These are phyloP conservation scores for Psilocybe subaeruginosa DNA, from an alignment of 768 basidiomycete species.

Conservation along the genomic window DNA sequence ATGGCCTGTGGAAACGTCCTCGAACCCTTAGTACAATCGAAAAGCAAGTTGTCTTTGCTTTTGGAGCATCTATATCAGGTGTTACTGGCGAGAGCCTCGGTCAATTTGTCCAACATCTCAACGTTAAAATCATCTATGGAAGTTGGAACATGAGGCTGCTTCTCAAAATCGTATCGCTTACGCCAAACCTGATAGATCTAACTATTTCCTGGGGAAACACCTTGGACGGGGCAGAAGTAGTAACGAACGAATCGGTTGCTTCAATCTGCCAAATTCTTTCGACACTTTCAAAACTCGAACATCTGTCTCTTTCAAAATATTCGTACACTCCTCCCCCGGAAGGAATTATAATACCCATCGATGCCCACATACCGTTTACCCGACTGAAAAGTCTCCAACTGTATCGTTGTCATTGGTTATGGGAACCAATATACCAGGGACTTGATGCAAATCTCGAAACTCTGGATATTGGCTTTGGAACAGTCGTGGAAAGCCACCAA, in stretches of 20 bases:
- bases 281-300: conserved; percentile 3
- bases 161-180: conserved; percentile 1
- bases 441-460: conserved; percentile 1
- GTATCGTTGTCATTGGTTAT: conserved; percentile 12
- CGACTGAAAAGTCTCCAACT: conserved; percentile 1
- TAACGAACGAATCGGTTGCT: not conserved
- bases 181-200: conserved; percentile 3
- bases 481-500: not conserved
- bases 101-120: conserved; percentile 1
- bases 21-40: conserved; percentile 8
- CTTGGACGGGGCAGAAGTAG: conserved; percentile 1
- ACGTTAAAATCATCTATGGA: conserved; percentile 2
- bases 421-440: conserved; percentile 1
- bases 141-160: conserved; percentile 9
- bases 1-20: conserved; percentile 6
- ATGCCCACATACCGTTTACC: conserved; percentile 7
- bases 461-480: conserved; percentile 12
- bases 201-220: conserved; percentile 11
- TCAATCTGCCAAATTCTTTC: not conserved
- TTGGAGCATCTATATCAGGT: conserved; percentile 8
- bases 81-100: conserved; percentile 5
- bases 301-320: conserved; percentile 6
- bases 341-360: not conserved
- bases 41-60: conserved; percentile 12
- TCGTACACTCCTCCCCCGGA: not conserved